Evolutionary conservation across 2,329 filamentous ascomycete species (phyloP), one percentile per base, ranked within the genome.

Genomic region (Microdochium bolleyi): DNA sequence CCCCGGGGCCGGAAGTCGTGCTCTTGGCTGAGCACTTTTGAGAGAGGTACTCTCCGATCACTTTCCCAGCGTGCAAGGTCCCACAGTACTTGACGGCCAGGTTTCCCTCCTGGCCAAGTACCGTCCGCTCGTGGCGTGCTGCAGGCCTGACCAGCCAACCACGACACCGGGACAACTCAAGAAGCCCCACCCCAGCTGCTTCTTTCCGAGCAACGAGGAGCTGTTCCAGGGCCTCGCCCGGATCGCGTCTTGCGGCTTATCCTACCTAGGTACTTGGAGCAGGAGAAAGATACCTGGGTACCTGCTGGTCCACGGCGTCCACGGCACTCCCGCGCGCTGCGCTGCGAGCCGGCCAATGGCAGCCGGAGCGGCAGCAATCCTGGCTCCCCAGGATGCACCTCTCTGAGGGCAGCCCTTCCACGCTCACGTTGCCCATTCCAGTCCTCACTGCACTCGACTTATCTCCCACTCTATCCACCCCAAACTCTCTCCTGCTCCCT

Each of bases 321-420:
- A 46, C 41, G 41, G 41, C 41, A 24, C 41, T 46, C 41, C 41
- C 41, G 41, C 41, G 21, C 41, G 13, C 41, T 19, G 16, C 41
- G 9, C 14, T 21, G 41, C 5, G 41, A 22, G 21, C 5, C 41
- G 19, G 41, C 41, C 41, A 46, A 46, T 46, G 41, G 21, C 21
- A 24, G 41, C 41, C 41, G 3, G n/a, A 13, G 19, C 41, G 41
- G 41, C n/a, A 22, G 41, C 41, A 22, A 46, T 13, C 41, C 41
- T 46, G 41, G 41, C 41, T 46, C 41, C 41, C 41, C 41, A 46
- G 41, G 41, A 46, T 46, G 41, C 41, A 46, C 41, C 41, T 46
- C 41, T 46, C 41, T 19, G 41, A 19, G 41, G 3, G 19, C 3
- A 46, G 19, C 14, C 21, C 41, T 46, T 46, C n/a, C 14, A 46